A percentile compares a stretch with the other conserved stretches of the same genome.
Conservation (phyloP, 1,284 basidiomycete species). For the Sporisorium iseilematis-ciliati region DNA sequence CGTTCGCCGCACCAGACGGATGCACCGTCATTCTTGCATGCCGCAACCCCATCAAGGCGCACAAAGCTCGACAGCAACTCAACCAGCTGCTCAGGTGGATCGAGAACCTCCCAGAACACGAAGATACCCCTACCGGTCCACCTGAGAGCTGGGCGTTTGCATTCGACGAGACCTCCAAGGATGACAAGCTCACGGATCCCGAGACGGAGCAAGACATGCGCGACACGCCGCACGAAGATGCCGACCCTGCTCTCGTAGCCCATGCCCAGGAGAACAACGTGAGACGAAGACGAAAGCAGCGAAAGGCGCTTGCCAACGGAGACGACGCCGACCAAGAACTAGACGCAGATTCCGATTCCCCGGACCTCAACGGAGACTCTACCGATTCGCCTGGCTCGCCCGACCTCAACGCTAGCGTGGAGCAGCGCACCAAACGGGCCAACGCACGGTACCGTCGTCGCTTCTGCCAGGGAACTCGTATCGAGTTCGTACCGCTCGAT, state of each 20-base stretch:
- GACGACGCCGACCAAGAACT: constrained; percentile 18
- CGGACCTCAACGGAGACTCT: constrained; percentile 12
- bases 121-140: constrained; percentile 50
- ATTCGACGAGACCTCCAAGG: constrained; percentile 39
- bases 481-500: constrained; percentile 68
- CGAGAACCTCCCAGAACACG: constrained; percentile 58
- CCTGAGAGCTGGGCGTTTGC: constrained; percentile 53
- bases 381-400: constrained; percentile 14
- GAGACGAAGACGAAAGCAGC: constrained; percentile 41
- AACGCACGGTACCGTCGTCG: constrained; percentile 59
- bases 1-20: constrained; percentile 67
- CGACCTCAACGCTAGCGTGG: constrained; percentile 40
- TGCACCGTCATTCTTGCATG: constrained; percentile 68
- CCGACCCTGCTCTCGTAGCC: constrained; percentile 53
- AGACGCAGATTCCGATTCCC: constrained; percentile 11
- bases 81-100: constrained; percentile 55
- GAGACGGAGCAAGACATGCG: constrained; percentile 47
- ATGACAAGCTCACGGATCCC: constrained; percentile 48
- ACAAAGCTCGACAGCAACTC: constrained; percentile 61
- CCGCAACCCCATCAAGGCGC: constrained; percentile 68
- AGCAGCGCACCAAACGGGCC: constrained; percentile 54
- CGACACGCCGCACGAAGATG: constrained; percentile 57
- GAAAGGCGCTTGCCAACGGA: constrained; percentile 43
- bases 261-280: constrained; percentile 51
- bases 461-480: constrained; percentile 62